Percentiles rank a stretch among this genome's conserved stretches.
These are phyloP conservation scores for Tagetes patula DNA, from an alignment of 129 eudicot genomes.

Conservation along the genomic window DNA sequence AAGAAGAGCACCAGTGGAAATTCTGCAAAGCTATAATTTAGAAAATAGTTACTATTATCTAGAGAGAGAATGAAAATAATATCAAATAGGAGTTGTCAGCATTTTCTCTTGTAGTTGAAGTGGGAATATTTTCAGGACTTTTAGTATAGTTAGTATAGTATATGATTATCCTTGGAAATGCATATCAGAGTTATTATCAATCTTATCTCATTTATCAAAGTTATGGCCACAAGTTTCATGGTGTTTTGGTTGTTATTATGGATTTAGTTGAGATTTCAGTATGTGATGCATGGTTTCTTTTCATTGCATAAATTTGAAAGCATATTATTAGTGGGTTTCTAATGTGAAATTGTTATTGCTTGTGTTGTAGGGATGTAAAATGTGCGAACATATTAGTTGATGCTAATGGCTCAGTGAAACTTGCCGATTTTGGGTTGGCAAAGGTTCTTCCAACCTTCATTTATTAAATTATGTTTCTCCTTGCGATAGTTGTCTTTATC, in stretches of 20 bases:
- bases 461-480: background rate
- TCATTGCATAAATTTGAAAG: background rate
- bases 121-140: background rate
- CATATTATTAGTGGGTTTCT: slow-evolving; percentile 15
- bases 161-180: slow-evolving; percentile 9
- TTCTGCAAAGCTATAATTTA: background rate
- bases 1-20: slow-evolving; percentile 9
- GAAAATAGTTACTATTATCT: slow-evolving; percentile 6
- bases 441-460: slow-evolving; percentile 50
- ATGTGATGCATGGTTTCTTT: background rate
- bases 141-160: background rate
- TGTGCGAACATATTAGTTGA: slow-evolving; percentile 93
- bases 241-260: background rate
- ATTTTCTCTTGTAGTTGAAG: background rate
- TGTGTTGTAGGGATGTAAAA: slow-evolving; percentile 78
- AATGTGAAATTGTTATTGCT: slow-evolving; percentile 15
- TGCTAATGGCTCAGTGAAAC: slow-evolving; percentile 79
- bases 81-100: background rate
- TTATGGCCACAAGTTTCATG: background rate
- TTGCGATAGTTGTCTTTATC: background rate
- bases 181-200: background rate
- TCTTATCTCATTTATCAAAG: background rate
- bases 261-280: background rate
- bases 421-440: slow-evolving; percentile 99
- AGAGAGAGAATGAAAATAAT: slow-evolving; percentile 1